Base-by-base conservation (phyloP, 1,284 basidiomycete species). In the Sporisorium iseilematis-ciliati region DNA sequence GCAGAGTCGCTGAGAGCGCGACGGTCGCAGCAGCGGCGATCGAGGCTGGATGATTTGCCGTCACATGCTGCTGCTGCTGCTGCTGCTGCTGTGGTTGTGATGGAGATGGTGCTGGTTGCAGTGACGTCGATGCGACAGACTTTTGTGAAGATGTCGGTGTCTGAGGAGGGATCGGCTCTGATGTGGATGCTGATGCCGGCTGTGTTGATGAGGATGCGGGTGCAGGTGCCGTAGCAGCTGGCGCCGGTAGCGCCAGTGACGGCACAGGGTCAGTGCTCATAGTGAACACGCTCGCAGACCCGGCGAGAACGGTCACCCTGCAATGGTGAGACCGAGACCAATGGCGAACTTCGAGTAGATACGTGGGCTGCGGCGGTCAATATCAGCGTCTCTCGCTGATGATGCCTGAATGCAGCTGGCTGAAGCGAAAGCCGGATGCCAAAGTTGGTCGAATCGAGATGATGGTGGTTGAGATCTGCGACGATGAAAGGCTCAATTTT, bases 1-100 rank as follows among this genome's bases (percentile, higher is more conserved):
- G 73, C 35, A 69, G 35, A 2, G 64, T 71, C 5, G 73, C 73
- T 7, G 73, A 75, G 7, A 75, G 53, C 1, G 73, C 73, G 45
- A 75, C 59, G 6, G 73, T 71, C 0, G 73, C 68, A 3, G 73
- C 73, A 16, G 73, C 73, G 33, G 73, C 73, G 50, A 75, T 71
- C 7, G 68, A 75, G 12, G 68, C 73, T 41, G 73, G 73, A 43
- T 75, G 73, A 16, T 65, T 75, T 7, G 68, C 73, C 21, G 68
- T 68, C 21, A 57, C 60, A 53, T 71, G 65, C n/a, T 75, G 65
- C 6, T 46, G 70, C 40, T 67, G 70, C 26, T 58, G 63, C 51
- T 58, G 53, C 6, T 46, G 70, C 40, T 67, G 70, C 26, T 58
- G 63, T 45, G 53, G 53, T 26, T 50, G 53, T 40, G 40, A 53